Conservation (phyloP, 805 yeast species). For the Barnettozyma californica region DNA sequence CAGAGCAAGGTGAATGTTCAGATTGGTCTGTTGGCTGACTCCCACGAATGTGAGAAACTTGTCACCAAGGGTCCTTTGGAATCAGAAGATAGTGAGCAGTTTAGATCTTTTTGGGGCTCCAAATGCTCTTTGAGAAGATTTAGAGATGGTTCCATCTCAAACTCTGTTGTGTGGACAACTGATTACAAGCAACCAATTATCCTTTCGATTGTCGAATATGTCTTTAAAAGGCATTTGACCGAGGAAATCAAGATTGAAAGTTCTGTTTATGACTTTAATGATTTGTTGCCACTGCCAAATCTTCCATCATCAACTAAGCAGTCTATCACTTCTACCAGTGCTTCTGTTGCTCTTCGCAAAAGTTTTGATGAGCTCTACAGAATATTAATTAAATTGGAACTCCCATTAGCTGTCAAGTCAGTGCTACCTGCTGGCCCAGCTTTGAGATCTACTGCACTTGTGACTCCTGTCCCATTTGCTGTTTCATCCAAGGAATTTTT, state of each 20-base stretch:
- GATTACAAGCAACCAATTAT: conserved; percentile 57
- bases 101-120: conserved; percentile 85
- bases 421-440: conserved; percentile 71
- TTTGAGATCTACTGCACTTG: conserved; percentile 67
- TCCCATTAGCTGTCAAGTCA: conserved; percentile 71
- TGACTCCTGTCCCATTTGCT: conserved; percentile 81
- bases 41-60: conserved; percentile 70
- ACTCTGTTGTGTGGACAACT: conserved; percentile 83
- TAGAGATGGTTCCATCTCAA: conserved; percentile 85
- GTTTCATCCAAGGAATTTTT: conserved; percentile 69
- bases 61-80: conserved; percentile 86
- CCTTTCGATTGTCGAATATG: conserved; percentile 56
- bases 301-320: conserved; percentile 52
- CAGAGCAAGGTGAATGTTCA: conserved; percentile 30
- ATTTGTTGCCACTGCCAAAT: conserved; percentile 53
- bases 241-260: conserved; percentile 29
- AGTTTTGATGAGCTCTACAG: conserved; percentile 59
- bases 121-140: conserved; percentile 84
- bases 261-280: conserved; percentile 41
- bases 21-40: conserved; percentile 64
- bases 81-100: conserved; percentile 49
- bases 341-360: conserved; percentile 38
- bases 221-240: conserved; percentile 58
- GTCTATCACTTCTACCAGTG: conserved; percentile 38
- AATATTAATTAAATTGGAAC: conserved; percentile 38